phyloP scores from a whole-genome alignment of 768 basidiomycete species.

The Postia placenta region DNA sequence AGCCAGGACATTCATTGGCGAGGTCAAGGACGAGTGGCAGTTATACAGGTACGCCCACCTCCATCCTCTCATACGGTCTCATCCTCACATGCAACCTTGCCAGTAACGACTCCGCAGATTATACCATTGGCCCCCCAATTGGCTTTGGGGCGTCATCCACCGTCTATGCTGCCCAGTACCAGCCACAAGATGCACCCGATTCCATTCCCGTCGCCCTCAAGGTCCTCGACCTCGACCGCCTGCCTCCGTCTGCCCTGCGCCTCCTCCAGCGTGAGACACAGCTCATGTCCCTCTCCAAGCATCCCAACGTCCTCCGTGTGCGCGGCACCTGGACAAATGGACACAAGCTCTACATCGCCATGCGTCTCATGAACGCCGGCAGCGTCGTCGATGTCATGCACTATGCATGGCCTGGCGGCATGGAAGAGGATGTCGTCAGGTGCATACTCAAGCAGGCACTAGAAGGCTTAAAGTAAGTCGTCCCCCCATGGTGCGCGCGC shows the following conservation, averaged over 20 bases:
- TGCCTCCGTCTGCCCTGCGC: slow-evolving; percentile 63
- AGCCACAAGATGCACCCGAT: slow-evolving; percentile 29
- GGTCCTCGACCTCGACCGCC: slow-evolving; percentile 80
- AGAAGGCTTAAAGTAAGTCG: slow-evolving; percentile 79
- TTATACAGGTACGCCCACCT: slow-evolving; percentile 55
- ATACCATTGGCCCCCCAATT: slow-evolving; percentile 69
- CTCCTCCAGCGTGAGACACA: slow-evolving; percentile 82
- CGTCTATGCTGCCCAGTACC: slow-evolving; percentile 75
- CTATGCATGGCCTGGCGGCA: slow-evolving; percentile 81
- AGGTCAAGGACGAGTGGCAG: slow-evolving; percentile 80
- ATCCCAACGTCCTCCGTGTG: slow-evolving; percentile 89
- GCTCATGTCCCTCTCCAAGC: slow-evolving; percentile 88
- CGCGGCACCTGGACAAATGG: slow-evolving; percentile 86
- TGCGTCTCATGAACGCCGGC: slow-evolving; percentile 86
- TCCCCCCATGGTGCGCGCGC: slow-evolving; percentile 12
- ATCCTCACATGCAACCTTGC: not conserved
- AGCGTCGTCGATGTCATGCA: slow-evolving; percentile 82
- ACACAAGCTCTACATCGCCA: slow-evolving; percentile 78
- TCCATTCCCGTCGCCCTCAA: slow-evolving; percentile 74
- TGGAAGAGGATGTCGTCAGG: slow-evolving; percentile 85
- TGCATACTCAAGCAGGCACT: slow-evolving; percentile 83
- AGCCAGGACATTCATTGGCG: slow-evolving; percentile 55
- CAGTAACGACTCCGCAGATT: slow-evolving; percentile 68
- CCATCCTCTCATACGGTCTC: not conserved
- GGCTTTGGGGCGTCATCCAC: slow-evolving; percentile 92